Conservation (phyloP, 2,329 filamentous ascomycete species). For the Apiospora sp. region DNA sequence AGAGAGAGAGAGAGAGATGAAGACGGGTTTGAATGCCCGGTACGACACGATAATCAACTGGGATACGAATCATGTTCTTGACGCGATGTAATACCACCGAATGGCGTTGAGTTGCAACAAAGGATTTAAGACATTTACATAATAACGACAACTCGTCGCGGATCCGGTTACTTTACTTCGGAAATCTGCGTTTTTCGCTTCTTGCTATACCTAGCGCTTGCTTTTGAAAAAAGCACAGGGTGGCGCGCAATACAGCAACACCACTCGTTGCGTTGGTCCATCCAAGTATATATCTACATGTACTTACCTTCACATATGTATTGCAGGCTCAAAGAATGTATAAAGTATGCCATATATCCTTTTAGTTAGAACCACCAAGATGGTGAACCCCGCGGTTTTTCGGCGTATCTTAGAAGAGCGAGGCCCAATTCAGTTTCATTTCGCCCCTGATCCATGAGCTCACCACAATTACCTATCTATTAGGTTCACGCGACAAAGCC, state of each 20-base stretch:
- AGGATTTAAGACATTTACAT: not conserved
- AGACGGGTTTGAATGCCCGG: not conserved
- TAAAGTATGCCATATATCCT: not conserved
- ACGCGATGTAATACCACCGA: not conserved
- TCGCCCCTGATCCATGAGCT: not conserved
- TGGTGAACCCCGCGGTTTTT: not conserved
- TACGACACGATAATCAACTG: not conserved
- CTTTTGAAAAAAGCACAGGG: too few species aligned
- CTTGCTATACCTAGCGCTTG: not conserved
- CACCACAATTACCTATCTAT: not conserved
- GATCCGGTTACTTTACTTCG: not conserved
- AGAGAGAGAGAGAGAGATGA: not conserved
- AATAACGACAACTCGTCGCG: not conserved
- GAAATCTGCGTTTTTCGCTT: not conserved
- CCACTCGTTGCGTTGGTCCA: not conserved
- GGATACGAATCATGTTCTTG: slow-evolving; percentile 1
- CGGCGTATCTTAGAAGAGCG: not conserved
- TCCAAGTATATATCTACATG: too few species aligned
- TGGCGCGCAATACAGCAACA: not conserved
- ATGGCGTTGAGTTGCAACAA: not conserved
- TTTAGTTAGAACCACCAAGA: not conserved
- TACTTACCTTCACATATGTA: too few species aligned
- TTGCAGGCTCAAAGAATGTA: not conserved
- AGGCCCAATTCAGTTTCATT: not conserved
- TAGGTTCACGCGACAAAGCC: too few species aligned